Evolutionary conservation across 805 yeast genomes (phyloP).

Genomic region (Myxozyma neotropica): DNA sequence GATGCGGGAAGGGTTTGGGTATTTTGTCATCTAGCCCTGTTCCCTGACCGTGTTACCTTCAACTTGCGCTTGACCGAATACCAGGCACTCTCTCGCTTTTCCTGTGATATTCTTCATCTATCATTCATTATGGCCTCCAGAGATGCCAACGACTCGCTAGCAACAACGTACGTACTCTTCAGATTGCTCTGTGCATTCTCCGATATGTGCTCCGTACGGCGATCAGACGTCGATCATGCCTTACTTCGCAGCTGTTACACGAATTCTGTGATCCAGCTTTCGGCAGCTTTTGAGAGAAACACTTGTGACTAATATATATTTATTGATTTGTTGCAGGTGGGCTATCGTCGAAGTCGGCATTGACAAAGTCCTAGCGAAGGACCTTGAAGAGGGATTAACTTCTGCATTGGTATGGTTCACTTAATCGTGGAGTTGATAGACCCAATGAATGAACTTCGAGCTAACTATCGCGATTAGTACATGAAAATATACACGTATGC

Average conservation of each 20-base stretch:
- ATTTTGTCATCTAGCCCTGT: too few species aligned
- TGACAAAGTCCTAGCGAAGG: conserved; percentile 44
- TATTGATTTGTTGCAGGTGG: conserved; percentile 40
- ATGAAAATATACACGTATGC: conserved; percentile 42
- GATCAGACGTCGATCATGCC: background rate
- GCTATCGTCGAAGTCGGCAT: conserved; percentile 47
- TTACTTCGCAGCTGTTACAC: background rate
- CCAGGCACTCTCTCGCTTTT: background rate
- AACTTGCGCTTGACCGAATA: background rate
- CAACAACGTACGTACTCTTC: conserved; percentile 19
- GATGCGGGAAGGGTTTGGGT: too few species aligned
- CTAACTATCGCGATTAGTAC: conserved; percentile 29
- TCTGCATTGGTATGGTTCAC: conserved; percentile 38
- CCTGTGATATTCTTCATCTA: background rate
- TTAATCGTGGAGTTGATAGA: background rate
- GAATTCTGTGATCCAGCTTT: background rate
- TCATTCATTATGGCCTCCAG: conserved; percentile 5
- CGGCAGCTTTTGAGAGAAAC: background rate
- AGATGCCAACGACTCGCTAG: conserved; percentile 9
- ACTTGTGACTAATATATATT: background rate
- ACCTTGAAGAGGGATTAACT: conserved; percentile 44
- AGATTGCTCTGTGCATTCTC: too few species aligned
- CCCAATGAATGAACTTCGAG: background rate
- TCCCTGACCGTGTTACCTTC: too few species aligned
- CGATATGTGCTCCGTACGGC: too few species aligned